phyloP scores from a whole-genome alignment of 2,329 filamentous ascomycete genomes.

The Fusarium heterosporum region DNA sequence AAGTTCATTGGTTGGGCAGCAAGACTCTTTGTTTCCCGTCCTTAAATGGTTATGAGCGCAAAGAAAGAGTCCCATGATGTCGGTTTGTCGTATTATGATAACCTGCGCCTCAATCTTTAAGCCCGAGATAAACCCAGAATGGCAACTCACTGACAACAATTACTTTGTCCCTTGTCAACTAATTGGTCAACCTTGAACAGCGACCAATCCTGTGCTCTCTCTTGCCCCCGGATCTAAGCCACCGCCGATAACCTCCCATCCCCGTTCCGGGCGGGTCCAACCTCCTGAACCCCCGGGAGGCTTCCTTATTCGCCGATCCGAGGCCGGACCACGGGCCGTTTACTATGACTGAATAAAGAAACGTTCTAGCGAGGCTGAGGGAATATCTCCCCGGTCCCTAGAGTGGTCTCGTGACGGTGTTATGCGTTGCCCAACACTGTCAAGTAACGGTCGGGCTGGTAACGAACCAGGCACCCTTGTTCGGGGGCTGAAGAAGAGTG shows the following conservation, averaged over 20 bases:
- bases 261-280: slow-evolving; percentile 32
- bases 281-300: slow-evolving; percentile 8
- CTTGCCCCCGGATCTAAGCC: slow-evolving; percentile 41
- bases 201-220: slow-evolving; percentile 2
- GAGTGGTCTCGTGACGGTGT: slow-evolving; percentile 9
- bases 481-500: slow-evolving; percentile 7
- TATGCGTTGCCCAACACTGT: slow-evolving; percentile 7
- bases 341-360: slow-evolving; percentile 16
- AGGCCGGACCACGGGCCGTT: slow-evolving; percentile 8
- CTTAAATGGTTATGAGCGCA: slow-evolving; percentile 13
- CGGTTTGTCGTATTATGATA: slow-evolving; percentile 4
- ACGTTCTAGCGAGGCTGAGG: slow-evolving; percentile 20
- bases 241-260: slow-evolving; percentile 30
- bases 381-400: not conserved
- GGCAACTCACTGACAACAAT: slow-evolving; percentile 19
- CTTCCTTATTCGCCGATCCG: slow-evolving; percentile 36
- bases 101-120: slow-evolving; percentile 36
- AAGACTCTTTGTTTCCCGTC: slow-evolving; percentile 1
- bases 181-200: not conserved
- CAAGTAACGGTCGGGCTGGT: slow-evolving; percentile 6
- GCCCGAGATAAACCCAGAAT: slow-evolving; percentile 36
- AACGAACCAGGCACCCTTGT: slow-evolving; percentile 31
- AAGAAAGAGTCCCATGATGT: slow-evolving; percentile 32
- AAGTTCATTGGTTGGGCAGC: slow-evolving; percentile 2
- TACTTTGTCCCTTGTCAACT: not conserved